phyloP scores from a whole-genome alignment of 768 basidiomycete species.

The Macrolepiota albuminosa region DNA sequence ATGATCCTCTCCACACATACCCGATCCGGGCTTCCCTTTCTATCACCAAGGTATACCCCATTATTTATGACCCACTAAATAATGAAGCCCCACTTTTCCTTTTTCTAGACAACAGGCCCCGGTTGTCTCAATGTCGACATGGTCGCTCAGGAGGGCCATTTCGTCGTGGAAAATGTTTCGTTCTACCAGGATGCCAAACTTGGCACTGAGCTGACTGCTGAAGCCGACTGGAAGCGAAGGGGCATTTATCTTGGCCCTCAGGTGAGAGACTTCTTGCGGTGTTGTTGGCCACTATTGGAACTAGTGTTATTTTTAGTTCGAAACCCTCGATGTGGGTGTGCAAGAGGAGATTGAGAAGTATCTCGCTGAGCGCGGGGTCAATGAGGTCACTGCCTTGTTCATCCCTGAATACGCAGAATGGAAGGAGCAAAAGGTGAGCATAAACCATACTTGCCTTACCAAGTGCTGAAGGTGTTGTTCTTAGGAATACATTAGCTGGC shows the following conservation, averaged over 20 bases:
- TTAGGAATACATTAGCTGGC: slow-evolving; percentile 91
- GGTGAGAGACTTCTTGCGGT: slow-evolving; percentile 30
- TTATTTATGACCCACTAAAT: background rate
- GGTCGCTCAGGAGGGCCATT: slow-evolving; percentile 71
- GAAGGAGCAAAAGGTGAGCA: slow-evolving; percentile 88
- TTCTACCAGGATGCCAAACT: slow-evolving; percentile 72
- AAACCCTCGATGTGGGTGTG: slow-evolving; percentile 79
- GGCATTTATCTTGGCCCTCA: slow-evolving; percentile 91
- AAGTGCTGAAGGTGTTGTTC: slow-evolving; percentile 6
- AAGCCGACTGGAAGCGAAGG: slow-evolving; percentile 91
- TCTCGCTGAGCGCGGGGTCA: slow-evolving; percentile 86
- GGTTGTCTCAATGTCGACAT: slow-evolving; percentile 80
- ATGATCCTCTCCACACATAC: slow-evolving; percentile 39
- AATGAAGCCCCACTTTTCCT: background rate
- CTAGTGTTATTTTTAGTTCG: slow-evolving; percentile 50
- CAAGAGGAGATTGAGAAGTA: slow-evolving; percentile 92
- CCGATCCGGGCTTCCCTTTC: slow-evolving; percentile 78
- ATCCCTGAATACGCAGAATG: slow-evolving; percentile 82
- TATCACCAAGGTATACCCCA: slow-evolving; percentile 68
- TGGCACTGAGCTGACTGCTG: slow-evolving; percentile 74
- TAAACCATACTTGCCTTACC: slow-evolving; percentile 5
- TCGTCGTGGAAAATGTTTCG: slow-evolving; percentile 86
- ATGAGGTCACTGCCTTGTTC: slow-evolving; percentile 77
- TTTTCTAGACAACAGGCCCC: slow-evolving; percentile 37
- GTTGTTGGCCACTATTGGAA: background rate